Evolutionary conservation across 805 yeast species (phyloP), one percentile per base, ranked within the genome.

Genomic region (Ogataea salicorniae): DNA sequence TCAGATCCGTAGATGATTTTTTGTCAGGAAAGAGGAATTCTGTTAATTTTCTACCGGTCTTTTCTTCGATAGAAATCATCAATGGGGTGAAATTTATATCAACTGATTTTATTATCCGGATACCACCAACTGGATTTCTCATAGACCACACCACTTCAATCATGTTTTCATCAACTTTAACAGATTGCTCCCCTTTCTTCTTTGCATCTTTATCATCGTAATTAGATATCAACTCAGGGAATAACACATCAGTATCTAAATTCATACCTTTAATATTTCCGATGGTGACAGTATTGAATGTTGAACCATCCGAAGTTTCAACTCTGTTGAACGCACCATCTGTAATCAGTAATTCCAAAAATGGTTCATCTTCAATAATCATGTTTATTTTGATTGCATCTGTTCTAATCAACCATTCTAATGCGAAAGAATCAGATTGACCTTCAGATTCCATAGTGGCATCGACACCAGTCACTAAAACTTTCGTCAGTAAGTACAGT

Each of bases 111-210:
- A 91, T 72, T 22, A 91, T 82, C n/a, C 86, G 77, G 43, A 91
- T 89, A 11, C 98, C 98, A 33, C 97, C 98, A 47, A 92, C 84
- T 0, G 95, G 89, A 46, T 78, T 80, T 45, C 84, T 77, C 82
- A 86, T 79, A n/a, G 80, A 76, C 98, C 98, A 91, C 11, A 67
- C 60, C 2, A 82, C 64, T 6, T 66, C 64, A 7, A 83, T 62
- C 50, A 79, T 63, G 39, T 60, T 58, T n/a, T 58, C 54, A 9
- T 47, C 26, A 2, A 13, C 31, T 4, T 6, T 34, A 11, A 22
- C 56, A 33, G 57, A 56, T 17, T 46, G 54, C 15, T 54, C 56
- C 34, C 46, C 50, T 16, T 13, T 33, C 15, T 2, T 36, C 15
- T 23, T 31, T 29, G 33, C 9, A 4, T 41, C 22, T 2, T 43